These are phyloP conservation scores for Murraya paniculata DNA, from an alignment of 345 rosid genomes.

Conservation along the genomic window DNA sequence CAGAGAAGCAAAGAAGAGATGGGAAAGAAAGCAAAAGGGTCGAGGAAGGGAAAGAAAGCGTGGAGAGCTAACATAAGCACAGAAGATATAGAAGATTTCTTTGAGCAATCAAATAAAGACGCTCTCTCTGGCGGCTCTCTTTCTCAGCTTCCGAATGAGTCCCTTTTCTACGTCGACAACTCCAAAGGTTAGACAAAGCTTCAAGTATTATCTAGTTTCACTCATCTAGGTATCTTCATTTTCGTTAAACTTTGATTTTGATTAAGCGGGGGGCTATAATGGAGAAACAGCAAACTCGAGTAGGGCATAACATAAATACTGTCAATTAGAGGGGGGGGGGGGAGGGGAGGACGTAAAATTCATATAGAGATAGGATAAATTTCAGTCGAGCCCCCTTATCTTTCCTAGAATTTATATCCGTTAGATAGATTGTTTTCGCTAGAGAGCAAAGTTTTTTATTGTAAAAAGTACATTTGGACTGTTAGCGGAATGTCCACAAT, in stretches of 20 bases:
- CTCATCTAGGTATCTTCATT: not conserved
- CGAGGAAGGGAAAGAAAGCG: slow-evolving; percentile 92
- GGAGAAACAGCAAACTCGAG: not conserved
- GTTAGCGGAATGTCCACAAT: not conserved
- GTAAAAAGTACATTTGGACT: not conserved
- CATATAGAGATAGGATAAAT: not conserved
- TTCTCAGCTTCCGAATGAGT: slow-evolving; percentile 54
- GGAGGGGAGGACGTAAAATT: not conserved
- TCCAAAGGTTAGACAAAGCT: slow-evolving; percentile 46
- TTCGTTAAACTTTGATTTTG: not conserved
- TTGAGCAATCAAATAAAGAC: slow-evolving; percentile 72
- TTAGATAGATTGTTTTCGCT: not conserved
- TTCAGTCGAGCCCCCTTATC: not conserved
- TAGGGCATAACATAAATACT: not conserved
- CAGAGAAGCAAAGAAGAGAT: slow-evolving; percentile 26
- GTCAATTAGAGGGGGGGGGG: not conserved
- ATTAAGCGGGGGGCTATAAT: not conserved
- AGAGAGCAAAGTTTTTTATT: too few relatives aligned
- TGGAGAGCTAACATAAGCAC: slow-evolving; percentile 98
- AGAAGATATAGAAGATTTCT: slow-evolving; percentile 68
- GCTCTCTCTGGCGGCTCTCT: slow-evolving; percentile 88
- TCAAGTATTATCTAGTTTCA: not conserved
- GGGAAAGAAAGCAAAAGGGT: slow-evolving; percentile 70
- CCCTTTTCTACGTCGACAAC: slow-evolving; percentile 72
- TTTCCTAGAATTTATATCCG: too few relatives aligned